These are phyloP conservation scores for Dimargaris xerosporica DNA, from an alignment of 192 early-diverging fungal genomes.

Conservation along the genomic window DNA sequence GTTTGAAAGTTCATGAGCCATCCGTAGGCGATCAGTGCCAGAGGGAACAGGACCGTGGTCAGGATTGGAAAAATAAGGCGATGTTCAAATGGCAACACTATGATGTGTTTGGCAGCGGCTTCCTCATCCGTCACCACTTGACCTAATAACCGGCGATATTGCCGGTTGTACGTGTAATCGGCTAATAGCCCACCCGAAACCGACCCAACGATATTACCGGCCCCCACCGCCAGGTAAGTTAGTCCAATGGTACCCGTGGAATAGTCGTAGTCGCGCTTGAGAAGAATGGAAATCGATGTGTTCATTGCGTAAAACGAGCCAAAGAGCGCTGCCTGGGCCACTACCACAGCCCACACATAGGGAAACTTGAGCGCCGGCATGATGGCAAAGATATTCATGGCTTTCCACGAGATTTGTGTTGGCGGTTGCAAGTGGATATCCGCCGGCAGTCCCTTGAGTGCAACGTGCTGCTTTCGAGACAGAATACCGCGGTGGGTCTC, in stretches of 20 bases:
- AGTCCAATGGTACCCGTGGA: constrained; percentile 26
- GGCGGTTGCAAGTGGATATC: constrained; percentile 1
- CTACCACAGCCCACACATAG: constrained; percentile 10
- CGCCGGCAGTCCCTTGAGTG: constrained; percentile 12
- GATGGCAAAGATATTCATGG: neutral
- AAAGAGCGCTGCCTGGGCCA: constrained; percentile 28
- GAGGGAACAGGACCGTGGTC: constrained; percentile 20
- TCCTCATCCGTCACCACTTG: neutral
- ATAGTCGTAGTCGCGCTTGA: constrained; percentile 23
- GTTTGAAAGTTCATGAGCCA: constrained; percentile 22
- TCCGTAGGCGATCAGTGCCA: constrained; percentile 16
- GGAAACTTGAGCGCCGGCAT: neutral
- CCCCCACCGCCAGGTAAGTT: constrained; percentile 28
- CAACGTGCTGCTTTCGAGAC: constrained; percentile 15
- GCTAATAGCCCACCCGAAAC: constrained; percentile 23
- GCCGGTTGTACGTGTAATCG: constrained; percentile 14
- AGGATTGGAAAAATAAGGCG: constrained; percentile 24
- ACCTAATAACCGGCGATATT: neutral
- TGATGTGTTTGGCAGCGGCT: neutral
- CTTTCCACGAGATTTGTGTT: neutral
- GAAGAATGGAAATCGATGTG: constrained; percentile 27
- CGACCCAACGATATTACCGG: constrained; percentile 27
- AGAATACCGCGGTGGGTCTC: constrained; percentile 37
- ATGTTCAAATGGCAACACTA: constrained; percentile 13
- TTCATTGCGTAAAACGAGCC: constrained; percentile 33